Percentiles rank a stretch among this genome's conserved stretches.
phyloP scores from a whole-genome alignment of 1,139 yeast genomes.

The Suhomyces atakaporum region DNA sequence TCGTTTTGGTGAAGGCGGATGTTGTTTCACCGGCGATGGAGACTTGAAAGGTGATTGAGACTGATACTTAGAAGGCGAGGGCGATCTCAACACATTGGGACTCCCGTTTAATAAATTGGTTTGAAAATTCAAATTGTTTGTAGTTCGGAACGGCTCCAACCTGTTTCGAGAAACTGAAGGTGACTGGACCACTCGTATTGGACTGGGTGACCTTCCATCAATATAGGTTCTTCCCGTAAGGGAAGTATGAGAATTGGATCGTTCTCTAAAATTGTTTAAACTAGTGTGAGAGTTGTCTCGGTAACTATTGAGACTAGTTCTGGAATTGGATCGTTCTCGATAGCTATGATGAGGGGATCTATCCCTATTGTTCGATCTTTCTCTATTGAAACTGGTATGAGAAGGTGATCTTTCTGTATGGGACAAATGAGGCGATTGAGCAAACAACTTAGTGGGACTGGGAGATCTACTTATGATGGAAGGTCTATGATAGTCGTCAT shows the following conservation, averaged over 20 bases:
- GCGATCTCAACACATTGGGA: constrained; percentile 12
- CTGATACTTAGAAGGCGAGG: constrained; percentile 15
- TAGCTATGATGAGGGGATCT: background rate
- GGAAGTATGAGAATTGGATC: constrained; percentile 8
- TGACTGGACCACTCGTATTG: constrained; percentile 9
- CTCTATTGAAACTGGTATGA: constrained; percentile 4
- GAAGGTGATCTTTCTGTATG: no score
- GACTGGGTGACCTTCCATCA: constrained; percentile 12
- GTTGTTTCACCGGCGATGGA: constrained; percentile 14
- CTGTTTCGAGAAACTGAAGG: constrained; percentile 9
- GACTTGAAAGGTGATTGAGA: constrained; percentile 13
- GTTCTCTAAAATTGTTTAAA: constrained; percentile 6
- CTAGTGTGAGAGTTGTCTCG: constrained; percentile 8
- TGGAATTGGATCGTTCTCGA: background rate
- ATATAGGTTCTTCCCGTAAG: constrained; percentile 2
- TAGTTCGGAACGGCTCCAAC: constrained; percentile 6
- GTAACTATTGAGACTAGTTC: constrained; percentile 2
- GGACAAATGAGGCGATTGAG: constrained; percentile 5
- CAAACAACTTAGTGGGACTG: constrained; percentile 14
- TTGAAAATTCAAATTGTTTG: constrained; percentile 5
- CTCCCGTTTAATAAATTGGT: constrained; percentile 4
- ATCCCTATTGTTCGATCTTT: constrained; percentile 7
- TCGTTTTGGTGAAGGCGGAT: constrained; percentile 13
- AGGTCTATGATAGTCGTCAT: constrained; percentile 4
- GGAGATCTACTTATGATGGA: constrained; percentile 14